phyloP scores from a whole-genome alignment of 768 basidiomycete genomes.

The Phaffia australis region DNA sequence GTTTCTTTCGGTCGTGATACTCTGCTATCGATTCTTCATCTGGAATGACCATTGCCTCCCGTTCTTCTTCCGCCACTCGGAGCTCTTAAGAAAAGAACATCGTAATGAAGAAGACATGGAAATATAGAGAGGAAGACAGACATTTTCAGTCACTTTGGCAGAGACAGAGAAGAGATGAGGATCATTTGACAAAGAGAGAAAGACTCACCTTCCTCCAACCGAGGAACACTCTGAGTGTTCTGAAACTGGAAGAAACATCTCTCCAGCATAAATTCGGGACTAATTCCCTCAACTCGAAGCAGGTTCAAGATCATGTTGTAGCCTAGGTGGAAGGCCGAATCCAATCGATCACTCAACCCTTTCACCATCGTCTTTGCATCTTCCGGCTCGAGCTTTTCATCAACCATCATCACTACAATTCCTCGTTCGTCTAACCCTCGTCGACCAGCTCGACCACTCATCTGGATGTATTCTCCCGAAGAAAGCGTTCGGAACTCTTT shows the following conservation, averaged over 20 bases:
- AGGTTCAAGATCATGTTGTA: slow-evolving; percentile 99
- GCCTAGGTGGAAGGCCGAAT: slow-evolving; percentile 96
- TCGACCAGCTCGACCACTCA: slow-evolving; percentile 96
- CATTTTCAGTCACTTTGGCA: not conserved
- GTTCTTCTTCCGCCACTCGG: slow-evolving; percentile 55
- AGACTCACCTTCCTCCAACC: slow-evolving; percentile 63
- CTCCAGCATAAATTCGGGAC: slow-evolving; percentile 96
- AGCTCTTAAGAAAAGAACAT: slow-evolving; percentile 49
- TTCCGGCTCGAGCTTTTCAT: slow-evolving; percentile 87
- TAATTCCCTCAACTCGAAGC: slow-evolving; percentile 96
- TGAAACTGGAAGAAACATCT: slow-evolving; percentile 98
- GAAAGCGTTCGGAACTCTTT: slow-evolving; percentile 85
- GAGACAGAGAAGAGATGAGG: not conserved
- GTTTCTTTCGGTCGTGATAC: slow-evolving; percentile 87
- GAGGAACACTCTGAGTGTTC: slow-evolving; percentile 79
- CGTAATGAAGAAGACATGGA: not conserved
- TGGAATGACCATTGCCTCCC: slow-evolving; percentile 57
- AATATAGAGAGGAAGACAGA: not conserved
- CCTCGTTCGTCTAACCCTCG: slow-evolving; percentile 97
- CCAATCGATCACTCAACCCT: slow-evolving; percentile 88
- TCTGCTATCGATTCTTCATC: slow-evolving; percentile 74
- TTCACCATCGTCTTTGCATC: slow-evolving; percentile 95
- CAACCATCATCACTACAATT: slow-evolving; percentile 99
- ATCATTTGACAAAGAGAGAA: not conserved
- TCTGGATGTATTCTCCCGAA: slow-evolving; percentile 96